Conservation (phyloP, 176 grass and related monocot genomes). For the Eragrostis nindensis region DNA sequence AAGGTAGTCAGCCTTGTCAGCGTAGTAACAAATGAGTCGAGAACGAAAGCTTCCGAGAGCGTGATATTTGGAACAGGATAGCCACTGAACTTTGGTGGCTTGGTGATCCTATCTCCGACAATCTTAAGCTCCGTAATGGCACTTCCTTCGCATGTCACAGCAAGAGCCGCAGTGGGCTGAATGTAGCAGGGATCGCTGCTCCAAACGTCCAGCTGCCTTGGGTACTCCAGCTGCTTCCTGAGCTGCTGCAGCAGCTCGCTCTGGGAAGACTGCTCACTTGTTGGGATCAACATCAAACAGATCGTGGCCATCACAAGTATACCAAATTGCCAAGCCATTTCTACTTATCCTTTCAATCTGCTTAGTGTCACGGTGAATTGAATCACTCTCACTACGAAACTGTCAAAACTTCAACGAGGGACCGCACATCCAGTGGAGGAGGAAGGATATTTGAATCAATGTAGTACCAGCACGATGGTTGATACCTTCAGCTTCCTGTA, state of each 20-base stretch:
- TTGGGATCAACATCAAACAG: constrained; percentile 61
- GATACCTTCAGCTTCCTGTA: constrained; percentile 8
- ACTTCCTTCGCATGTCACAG: constrained; percentile 60
- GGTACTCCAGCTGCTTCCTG: constrained; percentile 85
- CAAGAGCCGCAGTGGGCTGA: constrained; percentile 45
- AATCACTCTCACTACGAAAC: no score
- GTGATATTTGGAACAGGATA: constrained; percentile 61
- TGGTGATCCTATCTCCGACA: constrained; percentile 71
- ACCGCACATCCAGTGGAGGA: background rate
- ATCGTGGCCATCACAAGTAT: constrained; percentile 47
- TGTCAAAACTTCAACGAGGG: constrained; percentile 7
- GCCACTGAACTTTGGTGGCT: constrained; percentile 65
- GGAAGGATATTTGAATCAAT: background rate
- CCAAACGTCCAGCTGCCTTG: constrained; percentile 73
- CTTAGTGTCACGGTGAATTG: background rate
- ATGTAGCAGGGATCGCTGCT: constrained; percentile 65
- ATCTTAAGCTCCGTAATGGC: constrained; percentile 78
- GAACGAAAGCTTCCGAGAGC: constrained; percentile 70
- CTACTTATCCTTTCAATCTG: background rate
- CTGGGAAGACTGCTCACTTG: constrained; percentile 64
- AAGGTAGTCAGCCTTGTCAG: constrained; percentile 68
- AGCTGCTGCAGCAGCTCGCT: constrained; percentile 78
- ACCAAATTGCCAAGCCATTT: constrained; percentile 55
- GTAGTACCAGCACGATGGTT: background rate
- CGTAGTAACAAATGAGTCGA: constrained; percentile 91